Evolutionary conservation across 1,284 basidiomycete species (phyloP).

Genomic region (Sanghuangporus weigelae): DNA sequence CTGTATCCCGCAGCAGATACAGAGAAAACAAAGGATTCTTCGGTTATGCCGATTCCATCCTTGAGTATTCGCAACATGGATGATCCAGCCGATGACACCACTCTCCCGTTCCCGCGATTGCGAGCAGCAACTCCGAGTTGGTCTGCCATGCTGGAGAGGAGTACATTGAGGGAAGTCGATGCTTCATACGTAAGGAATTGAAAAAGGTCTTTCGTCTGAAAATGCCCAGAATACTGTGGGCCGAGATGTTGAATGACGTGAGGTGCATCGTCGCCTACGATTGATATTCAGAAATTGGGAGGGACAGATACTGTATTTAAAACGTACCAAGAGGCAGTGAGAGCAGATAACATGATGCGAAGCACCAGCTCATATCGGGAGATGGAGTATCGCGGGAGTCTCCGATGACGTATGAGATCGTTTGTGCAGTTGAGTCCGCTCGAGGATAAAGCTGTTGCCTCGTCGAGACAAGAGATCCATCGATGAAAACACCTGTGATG

Average conservation of each 20-base stretch:
- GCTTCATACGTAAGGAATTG: slow-evolving; percentile 77
- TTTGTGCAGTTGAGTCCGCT: slow-evolving; percentile 33
- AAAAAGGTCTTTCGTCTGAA: slow-evolving; percentile 56
- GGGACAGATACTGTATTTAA: not conserved
- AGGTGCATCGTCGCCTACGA: slow-evolving; percentile 55
- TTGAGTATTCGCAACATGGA: slow-evolving; percentile 48
- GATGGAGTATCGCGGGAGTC: slow-evolving; percentile 33
- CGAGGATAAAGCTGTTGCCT: slow-evolving; percentile 59
- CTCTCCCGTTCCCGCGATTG: slow-evolving; percentile 21
- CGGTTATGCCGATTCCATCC: slow-evolving; percentile 44
- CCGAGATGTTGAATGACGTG: slow-evolving; percentile 72
- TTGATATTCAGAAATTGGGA: not conserved
- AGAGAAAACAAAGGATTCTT: slow-evolving; percentile 46
- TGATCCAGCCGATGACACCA: slow-evolving; percentile 27
- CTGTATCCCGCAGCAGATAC: slow-evolving; percentile 36
- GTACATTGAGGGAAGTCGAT: slow-evolving; percentile 71
- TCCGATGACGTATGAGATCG: slow-evolving; percentile 48
- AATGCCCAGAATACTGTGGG: slow-evolving; percentile 65
- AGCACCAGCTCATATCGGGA: slow-evolving; percentile 55
- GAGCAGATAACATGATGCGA: slow-evolving; percentile 62
- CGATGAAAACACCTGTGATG: slow-evolving; percentile 58
- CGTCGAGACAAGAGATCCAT: slow-evolving; percentile 60
- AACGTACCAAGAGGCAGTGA: slow-evolving; percentile 51
- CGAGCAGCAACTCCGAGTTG: slow-evolving; percentile 18
- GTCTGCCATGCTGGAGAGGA: slow-evolving; percentile 36